phyloP scores from a whole-genome alignment of 139 green algal species.

The Picochlorum sp. region DNA sequence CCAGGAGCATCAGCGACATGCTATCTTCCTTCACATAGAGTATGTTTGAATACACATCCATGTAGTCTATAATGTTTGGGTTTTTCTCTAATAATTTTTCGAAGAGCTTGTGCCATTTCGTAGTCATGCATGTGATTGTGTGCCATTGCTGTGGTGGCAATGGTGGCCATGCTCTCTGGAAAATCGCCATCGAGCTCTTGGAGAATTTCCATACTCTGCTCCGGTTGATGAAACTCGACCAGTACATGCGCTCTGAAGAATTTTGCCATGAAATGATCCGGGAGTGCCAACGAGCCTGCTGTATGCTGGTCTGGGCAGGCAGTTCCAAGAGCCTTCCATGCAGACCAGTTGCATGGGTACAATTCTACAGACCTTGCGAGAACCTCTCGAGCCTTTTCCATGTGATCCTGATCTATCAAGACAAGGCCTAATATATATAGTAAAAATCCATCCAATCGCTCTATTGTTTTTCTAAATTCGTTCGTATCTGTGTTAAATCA shows the following conservation, averaged over 20 bases:
- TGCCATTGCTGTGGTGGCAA: constrained; percentile 59
- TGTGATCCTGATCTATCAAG: constrained; percentile 40
- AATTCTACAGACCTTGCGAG: constrained; percentile 41
- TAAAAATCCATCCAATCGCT: constrained; percentile 47
- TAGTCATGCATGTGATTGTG: constrained; percentile 91
- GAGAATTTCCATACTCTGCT: constrained; percentile 59
- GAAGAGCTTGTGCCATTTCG: constrained; percentile 78
- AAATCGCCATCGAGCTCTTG: constrained; percentile 51
- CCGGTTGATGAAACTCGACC: constrained; percentile 74
- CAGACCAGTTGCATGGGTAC: constrained; percentile 88
- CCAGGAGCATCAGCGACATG: constrained; percentile 70
- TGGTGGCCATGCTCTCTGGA: constrained; percentile 54
- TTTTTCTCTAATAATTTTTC: constrained; percentile 76
- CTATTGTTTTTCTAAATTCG: constrained; percentile 15
- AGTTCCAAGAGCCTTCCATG: constrained; percentile 74
- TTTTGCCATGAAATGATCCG: constrained; percentile 59
- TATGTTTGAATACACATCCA: constrained; percentile 96
- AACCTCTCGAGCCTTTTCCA: constrained; percentile 30
- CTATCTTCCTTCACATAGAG: constrained; percentile 82
- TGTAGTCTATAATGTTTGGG: constrained; percentile 73
- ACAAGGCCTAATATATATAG: constrained; percentile 73
- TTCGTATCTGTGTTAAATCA: constrained; percentile 10
- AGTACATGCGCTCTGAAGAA: constrained; percentile 64
- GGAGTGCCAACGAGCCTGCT: constrained; percentile 31
- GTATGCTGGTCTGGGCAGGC: constrained; percentile 35